Evolutionary conservation across 345 rosid genomes (phyloP), one percentile per base, ranked within the genome.

Genomic region (Camelina neglecta): DNA sequence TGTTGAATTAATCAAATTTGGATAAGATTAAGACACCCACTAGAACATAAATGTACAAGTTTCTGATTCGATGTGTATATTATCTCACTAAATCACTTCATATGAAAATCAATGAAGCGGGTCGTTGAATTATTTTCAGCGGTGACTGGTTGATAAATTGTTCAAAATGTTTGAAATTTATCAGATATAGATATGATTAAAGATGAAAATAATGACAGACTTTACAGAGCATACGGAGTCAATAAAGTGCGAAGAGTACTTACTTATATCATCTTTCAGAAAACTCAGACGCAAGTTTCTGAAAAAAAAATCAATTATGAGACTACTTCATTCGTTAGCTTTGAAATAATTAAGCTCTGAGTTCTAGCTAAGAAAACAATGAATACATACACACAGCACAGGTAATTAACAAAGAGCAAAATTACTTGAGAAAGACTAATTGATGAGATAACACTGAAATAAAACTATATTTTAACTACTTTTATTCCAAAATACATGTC

Each of bases 21-120:
- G 74, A 68, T 68, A 75, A 75, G 74, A 68, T 60, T 51, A 62
- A 72, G 76, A 72, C 76, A 51, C 10, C 69, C 76, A 31, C 69
- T 24, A 62, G 69, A 38, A 51, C 20, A 62, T 33, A 18, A 65
- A 62, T 50, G 51, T 51, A 16, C 2, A 50, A 10, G 16, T 9
- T 74, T 74, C 44, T 48, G 60, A 74, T 26, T 66, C 13, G 60
- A 66, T 65, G 78, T 47, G 50, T 36, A 12, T 48, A 47, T 56
- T 64, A 18, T 49, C 53, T 66, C 50, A 48, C 11, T 5, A 5
- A 41, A 55, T 20, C 26, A 45, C 49, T 45, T 6, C 49, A 11
- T 54, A 12, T 23, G 20, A 56, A 26, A 54, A 5, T 6, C 29
- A 26, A 55, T 26, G 16, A 56, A 29, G 20, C 39, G 61, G 31